Conservation (phyloP, 331 rosid species). For the Pyrus hybrid region DNA sequence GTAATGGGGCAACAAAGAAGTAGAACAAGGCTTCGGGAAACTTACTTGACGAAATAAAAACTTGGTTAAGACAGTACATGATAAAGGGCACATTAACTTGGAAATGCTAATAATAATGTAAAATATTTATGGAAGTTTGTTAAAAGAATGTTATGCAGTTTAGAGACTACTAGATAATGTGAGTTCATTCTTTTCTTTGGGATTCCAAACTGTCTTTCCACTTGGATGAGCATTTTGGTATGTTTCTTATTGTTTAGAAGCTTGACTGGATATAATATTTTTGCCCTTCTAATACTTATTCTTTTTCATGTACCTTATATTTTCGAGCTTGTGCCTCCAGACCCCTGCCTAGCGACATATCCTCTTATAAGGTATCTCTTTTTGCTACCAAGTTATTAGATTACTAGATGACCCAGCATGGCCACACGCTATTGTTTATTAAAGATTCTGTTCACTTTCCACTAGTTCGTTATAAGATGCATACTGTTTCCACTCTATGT, state of each 20-base stretch:
- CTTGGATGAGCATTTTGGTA: background rate
- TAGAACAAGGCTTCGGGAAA: background rate
- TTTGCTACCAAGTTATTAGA: constrained; percentile 10
- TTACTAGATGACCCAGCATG: background rate
- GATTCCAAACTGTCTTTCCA: background rate
- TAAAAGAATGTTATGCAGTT: background rate
- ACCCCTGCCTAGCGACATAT: constrained; percentile 77
- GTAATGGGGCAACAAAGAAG: background rate
- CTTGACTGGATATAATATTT: background rate
- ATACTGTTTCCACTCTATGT: background rate
- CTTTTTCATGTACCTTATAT: background rate
- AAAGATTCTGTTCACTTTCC: background rate
- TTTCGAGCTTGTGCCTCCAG: constrained; percentile 28
- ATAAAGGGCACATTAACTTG: background rate
- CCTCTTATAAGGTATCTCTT: constrained; percentile 85
- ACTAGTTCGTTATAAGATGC: too few relatives aligned
- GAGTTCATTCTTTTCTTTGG: background rate
- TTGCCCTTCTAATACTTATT: constrained; percentile 2
- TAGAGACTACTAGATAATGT: background rate
- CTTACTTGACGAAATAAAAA: background rate
- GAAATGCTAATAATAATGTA: background rate
- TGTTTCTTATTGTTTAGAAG: background rate
- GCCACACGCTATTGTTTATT: background rate
- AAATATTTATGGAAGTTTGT: background rate
- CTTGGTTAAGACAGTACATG: background rate